A percentile compares a stretch with the other conserved stretches of the same genome.
phyloP scores from a whole-genome alignment of 805 yeast genomes.

The Pichia californica region DNA sequence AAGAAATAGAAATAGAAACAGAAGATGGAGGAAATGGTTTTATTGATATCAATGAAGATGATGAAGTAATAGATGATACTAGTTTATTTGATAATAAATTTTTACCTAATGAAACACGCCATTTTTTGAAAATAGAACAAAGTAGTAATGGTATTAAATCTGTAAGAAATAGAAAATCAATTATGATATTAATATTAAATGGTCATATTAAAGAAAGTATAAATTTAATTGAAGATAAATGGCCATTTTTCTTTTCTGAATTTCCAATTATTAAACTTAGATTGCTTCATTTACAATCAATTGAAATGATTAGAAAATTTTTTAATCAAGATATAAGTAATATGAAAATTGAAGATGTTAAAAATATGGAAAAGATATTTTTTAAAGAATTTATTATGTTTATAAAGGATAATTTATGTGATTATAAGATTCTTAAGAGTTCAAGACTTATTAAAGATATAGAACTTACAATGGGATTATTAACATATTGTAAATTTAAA shows the following conservation, averaged over 20 bases:
- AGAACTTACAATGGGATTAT: conserved; percentile 77
- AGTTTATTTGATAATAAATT: background rate
- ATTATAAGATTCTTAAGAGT: conserved; percentile 31
- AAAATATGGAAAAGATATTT: conserved; percentile 30
- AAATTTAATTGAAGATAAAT: conserved; percentile 45
- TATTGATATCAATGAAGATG: conserved; percentile 39
- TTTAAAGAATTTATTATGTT: conserved; percentile 49
- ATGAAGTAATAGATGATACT: background rate
- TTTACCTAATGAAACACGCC: no score
- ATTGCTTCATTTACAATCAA: conserved; percentile 61
- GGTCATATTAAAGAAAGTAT: conserved; percentile 62
- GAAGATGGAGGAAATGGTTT: no score
- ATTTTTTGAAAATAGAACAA: conserved; percentile 9
- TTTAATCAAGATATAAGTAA: conserved; percentile 13
- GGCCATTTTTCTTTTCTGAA: conserved; percentile 60
- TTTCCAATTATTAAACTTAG: conserved; percentile 65
- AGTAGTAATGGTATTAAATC: conserved; percentile 38
- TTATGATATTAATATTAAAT: conserved; percentile 45
- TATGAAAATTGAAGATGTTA: background rate
- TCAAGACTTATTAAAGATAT: conserved; percentile 58
- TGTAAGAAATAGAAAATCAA: conserved; percentile 45
- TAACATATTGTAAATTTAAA: conserved; percentile 38
- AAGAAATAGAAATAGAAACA: no score
- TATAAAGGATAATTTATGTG: conserved; percentile 46
- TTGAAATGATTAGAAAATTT: conserved; percentile 71